These are phyloP conservation scores for Ulota crispa DNA, from an alignment of 225 moss, liverwort and hornwort species.

Conservation along the genomic window DNA sequence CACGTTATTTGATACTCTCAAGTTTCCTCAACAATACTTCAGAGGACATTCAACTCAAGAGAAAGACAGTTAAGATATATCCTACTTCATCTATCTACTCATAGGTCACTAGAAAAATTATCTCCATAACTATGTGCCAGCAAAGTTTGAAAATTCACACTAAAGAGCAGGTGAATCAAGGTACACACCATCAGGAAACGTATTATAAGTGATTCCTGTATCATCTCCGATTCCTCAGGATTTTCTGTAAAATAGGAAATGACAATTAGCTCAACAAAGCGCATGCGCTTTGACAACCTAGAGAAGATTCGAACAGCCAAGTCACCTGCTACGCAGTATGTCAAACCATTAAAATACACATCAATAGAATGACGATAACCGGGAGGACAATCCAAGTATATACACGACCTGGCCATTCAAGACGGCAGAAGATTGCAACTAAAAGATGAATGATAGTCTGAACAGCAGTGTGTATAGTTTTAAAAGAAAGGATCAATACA, in stretches of 20 bases:
- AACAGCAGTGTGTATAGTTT: constrained; percentile 7
- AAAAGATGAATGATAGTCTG: background rate
- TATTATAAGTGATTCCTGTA: constrained; percentile 46
- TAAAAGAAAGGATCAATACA: constrained; percentile 6
- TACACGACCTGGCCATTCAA: background rate
- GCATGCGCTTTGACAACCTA: constrained; percentile 1
- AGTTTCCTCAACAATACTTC: constrained; percentile 10
- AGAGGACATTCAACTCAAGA: background rate
- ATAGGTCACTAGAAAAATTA: background rate
- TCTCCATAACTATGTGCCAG: background rate
- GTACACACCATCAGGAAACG: constrained; percentile 49
- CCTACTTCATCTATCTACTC: background rate
- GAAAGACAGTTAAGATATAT: background rate
- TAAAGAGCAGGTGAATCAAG: background rate
- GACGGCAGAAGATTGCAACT: background rate
- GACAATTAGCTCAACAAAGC: background rate
- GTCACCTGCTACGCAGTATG: background rate
- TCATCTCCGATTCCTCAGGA: constrained; percentile 35
- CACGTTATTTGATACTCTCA: constrained; percentile 5
- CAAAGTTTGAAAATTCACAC: background rate
- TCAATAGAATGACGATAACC: background rate
- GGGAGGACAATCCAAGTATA: background rate
- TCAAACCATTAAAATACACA: background rate
- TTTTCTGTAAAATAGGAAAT: constrained; percentile 36
- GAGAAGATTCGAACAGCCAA: background rate